phyloP scores from a whole-genome alignment of 2,329 filamentous ascomycete species.

The Berkeleyomyces basicola region DNA sequence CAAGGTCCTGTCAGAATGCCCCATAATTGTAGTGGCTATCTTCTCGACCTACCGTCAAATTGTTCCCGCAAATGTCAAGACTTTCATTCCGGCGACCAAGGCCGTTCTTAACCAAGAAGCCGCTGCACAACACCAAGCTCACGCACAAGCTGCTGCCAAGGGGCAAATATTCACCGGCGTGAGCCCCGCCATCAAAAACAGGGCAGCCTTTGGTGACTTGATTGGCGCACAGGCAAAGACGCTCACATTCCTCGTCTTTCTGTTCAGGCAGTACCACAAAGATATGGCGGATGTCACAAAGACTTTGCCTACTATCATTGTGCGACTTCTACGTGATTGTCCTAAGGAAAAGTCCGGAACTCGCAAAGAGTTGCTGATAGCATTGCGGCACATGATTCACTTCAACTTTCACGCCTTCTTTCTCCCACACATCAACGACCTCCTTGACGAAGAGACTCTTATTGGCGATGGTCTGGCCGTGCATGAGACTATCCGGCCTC shows the following conservation, averaged over 20 bases:
- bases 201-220: constrained; percentile 89
- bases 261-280: constrained; percentile 73
- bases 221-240: constrained; percentile 98
- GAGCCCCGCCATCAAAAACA: constrained; percentile 82
- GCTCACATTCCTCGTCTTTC: constrained; percentile 93
- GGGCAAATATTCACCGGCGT: constrained; percentile 82
- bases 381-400: constrained; percentile 96
- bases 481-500: constrained; percentile 85
- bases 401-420: constrained; percentile 97
- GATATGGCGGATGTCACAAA: constrained; percentile 79
- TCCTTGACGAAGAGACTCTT: constrained; percentile 82
- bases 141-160: constrained; percentile 63
- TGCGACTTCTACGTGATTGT: constrained; percentile 82
- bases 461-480: constrained; percentile 94
- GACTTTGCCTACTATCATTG: constrained; percentile 72
- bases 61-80: constrained; percentile 70
- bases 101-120: constrained; percentile 76
- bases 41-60: constrained; percentile 80
- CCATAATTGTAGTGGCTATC: constrained; percentile 95
- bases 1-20: constrained; percentile 93
- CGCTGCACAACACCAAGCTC: constrained; percentile 81
- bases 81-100: constrained; percentile 90
- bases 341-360: constrained; percentile 86
- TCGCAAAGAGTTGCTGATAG: constrained; percentile 86
- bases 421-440: constrained; percentile 79